These are phyloP conservation scores for Paramecium biaurelia DNA, from an alignment of 73 alveolate genomes.

Conservation along the genomic window DNA sequence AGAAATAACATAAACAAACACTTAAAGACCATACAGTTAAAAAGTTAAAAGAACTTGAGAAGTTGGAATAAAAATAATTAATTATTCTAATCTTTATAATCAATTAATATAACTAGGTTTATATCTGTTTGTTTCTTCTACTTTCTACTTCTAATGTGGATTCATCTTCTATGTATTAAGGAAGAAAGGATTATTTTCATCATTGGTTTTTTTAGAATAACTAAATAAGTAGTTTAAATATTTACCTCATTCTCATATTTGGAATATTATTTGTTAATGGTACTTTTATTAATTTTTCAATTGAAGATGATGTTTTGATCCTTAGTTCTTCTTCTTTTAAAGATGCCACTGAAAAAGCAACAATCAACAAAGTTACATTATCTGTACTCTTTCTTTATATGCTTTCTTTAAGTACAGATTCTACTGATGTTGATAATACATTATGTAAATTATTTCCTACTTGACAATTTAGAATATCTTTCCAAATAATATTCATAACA, in stretches of 20 bases:
- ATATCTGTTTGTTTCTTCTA: background rate
- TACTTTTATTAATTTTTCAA: background rate
- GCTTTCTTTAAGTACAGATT: constrained; percentile 86
- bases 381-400: constrained; percentile 89
- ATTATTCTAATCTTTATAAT: background rate
- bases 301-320: background rate
- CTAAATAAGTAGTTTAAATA: background rate
- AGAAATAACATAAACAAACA: background rate
- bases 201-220: constrained; percentile 2
- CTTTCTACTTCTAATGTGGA: background rate
- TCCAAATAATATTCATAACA: constrained; percentile 17
- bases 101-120: constrained; percentile 24
- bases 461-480: background rate
- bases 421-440: constrained; percentile 89
- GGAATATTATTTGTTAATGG: constrained; percentile 1
- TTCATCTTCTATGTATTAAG: background rate
- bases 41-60: background rate
- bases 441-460: constrained; percentile 76
- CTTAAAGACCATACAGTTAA: background rate
- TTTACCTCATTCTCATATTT: background rate
- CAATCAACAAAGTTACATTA: constrained; percentile 93
- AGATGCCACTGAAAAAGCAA: constrained; percentile 67
- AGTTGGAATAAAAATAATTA: background rate
- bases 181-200: constrained; percentile 7
- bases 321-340: background rate